Evolutionary conservation across 2,329 filamentous ascomycete species (phyloP), one percentile per base, ranked within the genome.

Genomic region (Stagonosporopsis cucurbitacearum): DNA sequence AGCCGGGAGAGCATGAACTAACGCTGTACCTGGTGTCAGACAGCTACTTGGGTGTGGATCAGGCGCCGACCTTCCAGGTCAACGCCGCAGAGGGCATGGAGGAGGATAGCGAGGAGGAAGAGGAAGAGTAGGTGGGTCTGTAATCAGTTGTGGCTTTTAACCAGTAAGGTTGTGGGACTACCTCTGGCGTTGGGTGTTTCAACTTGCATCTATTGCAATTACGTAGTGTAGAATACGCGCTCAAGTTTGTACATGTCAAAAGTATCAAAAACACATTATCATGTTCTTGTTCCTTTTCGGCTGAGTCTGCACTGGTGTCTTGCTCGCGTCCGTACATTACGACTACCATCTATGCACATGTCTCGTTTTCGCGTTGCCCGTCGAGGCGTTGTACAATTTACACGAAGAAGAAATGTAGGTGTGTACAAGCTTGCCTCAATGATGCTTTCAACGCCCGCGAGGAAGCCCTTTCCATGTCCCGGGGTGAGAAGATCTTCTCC

Each of bases 21-120:
- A 97, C 94, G 75, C 81, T 98, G 62, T 96, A 91, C 78, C 81
- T 99, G 73, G 97, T 99, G 89, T 95, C 93, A 74, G 95, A 99
- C 79, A 94, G 91, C 75, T 99, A 99, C 75, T 85, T 97, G 32
- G 95, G 95, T 23, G 92, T 99, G 49, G 96, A 99, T 79, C 95
- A 99, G 79, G 96, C 96, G 71, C 91, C 93, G 50, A 86, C 87
- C 5, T 98, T 99, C 75, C 88, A 86, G 53, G 87, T 99, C 40
- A 88, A 85, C 49, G 95, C 90, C 25, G 91, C 88, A 1, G 95
- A 99, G 77, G 92, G 92, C 5, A 96, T 95, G 91, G 95, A 98
- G 54, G 91, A 97, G 70, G 93, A 96, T 75, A 89, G 91, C 42
- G 91, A 93, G 0, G 91, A 95, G 40, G 91, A 93, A 1, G 70